Evolutionary conservation across 768 basidiomycete species (phyloP), one percentile per base, ranked within the genome.

Genomic region (Naganishia onofrii): DNA sequence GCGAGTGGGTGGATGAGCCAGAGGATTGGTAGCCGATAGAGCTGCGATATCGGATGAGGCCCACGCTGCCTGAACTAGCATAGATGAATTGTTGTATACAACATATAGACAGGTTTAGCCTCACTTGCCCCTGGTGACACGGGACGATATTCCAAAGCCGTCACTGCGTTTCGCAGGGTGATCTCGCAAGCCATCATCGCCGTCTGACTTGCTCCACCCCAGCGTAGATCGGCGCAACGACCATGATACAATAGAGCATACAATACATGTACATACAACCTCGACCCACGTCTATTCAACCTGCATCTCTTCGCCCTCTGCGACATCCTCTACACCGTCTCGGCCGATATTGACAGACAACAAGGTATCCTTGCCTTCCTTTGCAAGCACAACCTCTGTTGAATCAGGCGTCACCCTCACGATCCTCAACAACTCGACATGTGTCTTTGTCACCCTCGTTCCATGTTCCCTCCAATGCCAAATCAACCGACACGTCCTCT

Each of bases 1-100:
- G 78, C 0, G 79, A 80, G 51, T 77, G 77, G 78, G 58, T 76
- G 29, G 76, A 80, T 68, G 76, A 79, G 66, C 77, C 77, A 21
- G 77, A 78, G 57, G 71, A 75, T n/a, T 77, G 77, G 76, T 77
- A 68, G 66, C 38, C n/a, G n/a, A 46, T 17, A 3, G 15, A 15
- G 46, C 46, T 17, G 15, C 21, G 46, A 21, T 46, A 17, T 3
- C 46, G 46, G 46, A 12, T 26, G 6, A 36, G 34, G 4, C 34
- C 12, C 12, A 12, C 4, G 12, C 12, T 4, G 6, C 34, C 12
- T 12, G 34, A 36, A 4, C 34, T 36, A 36, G 34, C 34, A 36
- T 36, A 12, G 12, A 36, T 12, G 12, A 12, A 12, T 36, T 4
- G 34, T 36, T 36, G 34, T 36, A 36, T 12, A 36, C 6, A 36